These are phyloP conservation scores for Clarireedia sp. DNA, from an alignment of 2,329 filamentous ascomycete species.

Conservation along the genomic window DNA sequence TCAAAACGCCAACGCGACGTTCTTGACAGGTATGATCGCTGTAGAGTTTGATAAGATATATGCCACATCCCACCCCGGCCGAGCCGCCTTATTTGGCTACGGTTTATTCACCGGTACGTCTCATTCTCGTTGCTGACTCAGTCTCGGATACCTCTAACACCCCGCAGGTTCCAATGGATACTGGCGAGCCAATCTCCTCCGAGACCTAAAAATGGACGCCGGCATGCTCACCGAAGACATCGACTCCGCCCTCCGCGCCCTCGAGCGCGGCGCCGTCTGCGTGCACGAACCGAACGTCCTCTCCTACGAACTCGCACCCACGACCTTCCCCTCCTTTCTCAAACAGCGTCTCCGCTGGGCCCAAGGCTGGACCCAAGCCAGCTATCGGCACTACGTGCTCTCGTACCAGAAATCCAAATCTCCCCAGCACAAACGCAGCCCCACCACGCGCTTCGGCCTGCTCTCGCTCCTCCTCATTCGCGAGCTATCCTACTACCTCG, in stretches of 20 bases:
- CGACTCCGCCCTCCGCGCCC: constrained; percentile 38
- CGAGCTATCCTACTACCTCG: constrained; percentile 40
- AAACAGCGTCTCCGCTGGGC: constrained; percentile 44
- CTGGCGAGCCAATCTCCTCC: constrained; percentile 38
- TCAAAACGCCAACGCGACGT: constrained; percentile 37
- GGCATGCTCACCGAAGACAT: constrained; percentile 43
- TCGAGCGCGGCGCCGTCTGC: constrained; percentile 31
- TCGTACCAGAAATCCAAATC: constrained; percentile 33
- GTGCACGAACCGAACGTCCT: constrained; percentile 42
- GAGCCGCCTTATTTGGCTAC: constrained; percentile 39
- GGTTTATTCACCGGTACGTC: constrained; percentile 36
- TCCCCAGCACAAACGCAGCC: constrained; percentile 27
- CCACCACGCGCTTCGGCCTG: constrained; percentile 36
- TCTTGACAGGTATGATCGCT: constrained; percentile 39
- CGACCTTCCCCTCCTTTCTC: constrained; percentile 37
- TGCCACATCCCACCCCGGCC: constrained; percentile 41
- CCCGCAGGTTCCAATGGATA: constrained; percentile 36
- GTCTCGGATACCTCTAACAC: not conserved
- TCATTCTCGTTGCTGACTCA: too few relatives aligned
- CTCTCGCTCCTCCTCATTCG: constrained; percentile 38
- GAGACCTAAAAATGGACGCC: constrained; percentile 41
- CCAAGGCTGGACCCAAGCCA: constrained; percentile 43
- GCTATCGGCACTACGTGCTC: constrained; percentile 34
- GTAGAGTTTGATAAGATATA: constrained; percentile 46
- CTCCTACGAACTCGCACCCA: constrained; percentile 41